Conservation (phyloP, 1,284 basidiomycete genomes). For the Abortiporus biennis region DNA sequence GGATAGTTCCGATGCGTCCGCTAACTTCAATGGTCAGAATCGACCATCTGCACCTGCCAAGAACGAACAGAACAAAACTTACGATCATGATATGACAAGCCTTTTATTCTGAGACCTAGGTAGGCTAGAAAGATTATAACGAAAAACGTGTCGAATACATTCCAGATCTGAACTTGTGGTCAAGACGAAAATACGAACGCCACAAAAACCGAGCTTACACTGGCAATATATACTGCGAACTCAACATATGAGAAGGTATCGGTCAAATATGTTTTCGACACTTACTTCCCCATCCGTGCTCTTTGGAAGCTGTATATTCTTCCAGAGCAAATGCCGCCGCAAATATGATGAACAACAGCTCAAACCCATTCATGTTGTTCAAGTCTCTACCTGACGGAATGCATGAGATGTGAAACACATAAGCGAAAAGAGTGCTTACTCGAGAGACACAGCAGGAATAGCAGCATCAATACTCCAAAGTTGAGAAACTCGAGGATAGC, state of each 20-base stretch:
- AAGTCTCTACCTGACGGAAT: slow-evolving; percentile 46
- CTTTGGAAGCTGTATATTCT: slow-evolving; percentile 74
- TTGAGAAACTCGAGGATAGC: slow-evolving; percentile 77
- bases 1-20: slow-evolving; percentile 63
- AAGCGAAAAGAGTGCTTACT: slow-evolving; percentile 34
- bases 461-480: slow-evolving; percentile 59
- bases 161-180: slow-evolving; percentile 61
- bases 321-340: slow-evolving; percentile 73
- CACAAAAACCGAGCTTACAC: slow-evolving; percentile 36
- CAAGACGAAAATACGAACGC: background rate
- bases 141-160: slow-evolving; percentile 80
- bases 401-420: slow-evolving; percentile 3
- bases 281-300: slow-evolving; percentile 84
- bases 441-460: slow-evolving; percentile 70
- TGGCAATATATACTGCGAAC: slow-evolving; percentile 75
- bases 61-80: no score
- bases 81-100: slow-evolving; percentile 54
- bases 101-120: slow-evolving; percentile 59
- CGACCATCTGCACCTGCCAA: no score
- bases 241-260: slow-evolving; percentile 7
- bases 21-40: no score
- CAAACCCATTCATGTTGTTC: slow-evolving; percentile 49
- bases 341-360: slow-evolving; percentile 70
- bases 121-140: slow-evolving; percentile 71
- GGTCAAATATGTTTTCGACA: slow-evolving; percentile 12